phyloP scores from a whole-genome alignment of 805 yeast species.

The Candida takata region DNA sequence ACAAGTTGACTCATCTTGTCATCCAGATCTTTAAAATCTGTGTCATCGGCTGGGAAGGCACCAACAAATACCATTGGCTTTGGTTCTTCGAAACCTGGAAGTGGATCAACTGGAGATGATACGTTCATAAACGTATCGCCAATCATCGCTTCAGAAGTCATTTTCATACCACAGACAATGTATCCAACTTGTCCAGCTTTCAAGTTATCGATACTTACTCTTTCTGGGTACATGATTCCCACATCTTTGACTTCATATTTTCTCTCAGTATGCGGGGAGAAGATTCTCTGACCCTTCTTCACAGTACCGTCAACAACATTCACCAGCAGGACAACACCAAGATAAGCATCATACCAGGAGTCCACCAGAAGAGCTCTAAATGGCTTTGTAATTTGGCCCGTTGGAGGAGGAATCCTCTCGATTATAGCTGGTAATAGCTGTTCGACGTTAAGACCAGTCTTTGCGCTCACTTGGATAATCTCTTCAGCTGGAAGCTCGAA shows the following conservation, averaged over 20 bases:
- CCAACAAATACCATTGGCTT: conserved; percentile 99
- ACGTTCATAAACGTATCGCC: conserved; percentile 82
- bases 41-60: conserved; percentile 94
- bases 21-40: conserved; percentile 81
- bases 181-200: conserved; percentile 94
- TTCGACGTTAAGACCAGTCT: conserved; percentile 79
- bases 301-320: conserved; percentile 79
- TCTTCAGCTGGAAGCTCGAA: conserved; percentile 74
- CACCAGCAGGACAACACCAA: conserved; percentile 84
- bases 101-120: conserved; percentile 57
- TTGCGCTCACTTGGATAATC: conserved; percentile 83
- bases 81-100: conserved; percentile 94
- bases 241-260: conserved; percentile 86
- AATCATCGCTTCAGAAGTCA: conserved; percentile 75
- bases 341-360: conserved; percentile 92
- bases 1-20: conserved; percentile 86
- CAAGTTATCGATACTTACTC: conserved; percentile 53
- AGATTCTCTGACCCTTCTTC: conserved; percentile 64
- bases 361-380: conserved; percentile 81
- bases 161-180: conserved; percentile 90
- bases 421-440: conserved; percentile 75
- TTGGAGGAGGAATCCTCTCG: conserved; percentile 74
- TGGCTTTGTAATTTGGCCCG: conserved; percentile 46
- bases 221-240: conserved; percentile 94
- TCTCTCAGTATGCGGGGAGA: conserved; percentile 69